Evolutionary conservation across 1,284 basidiomycete genomes (phyloP).

Genomic region (Cerioporus squamosus): DNA sequence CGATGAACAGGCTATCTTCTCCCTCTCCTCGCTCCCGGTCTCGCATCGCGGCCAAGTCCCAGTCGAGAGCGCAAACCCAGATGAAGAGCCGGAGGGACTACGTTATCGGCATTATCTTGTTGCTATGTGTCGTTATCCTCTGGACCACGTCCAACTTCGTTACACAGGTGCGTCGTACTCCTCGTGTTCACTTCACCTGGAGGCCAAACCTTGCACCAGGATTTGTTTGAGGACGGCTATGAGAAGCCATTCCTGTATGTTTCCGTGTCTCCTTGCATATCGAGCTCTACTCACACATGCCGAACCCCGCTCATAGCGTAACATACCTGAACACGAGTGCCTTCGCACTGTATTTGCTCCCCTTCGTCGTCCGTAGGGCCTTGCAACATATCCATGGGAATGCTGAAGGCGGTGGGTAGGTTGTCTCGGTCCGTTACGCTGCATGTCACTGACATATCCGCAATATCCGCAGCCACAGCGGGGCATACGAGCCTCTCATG

Average conservation of each 20-base stretch:
- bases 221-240: slow-evolving; percentile 72
- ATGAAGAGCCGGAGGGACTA: slow-evolving; percentile 53
- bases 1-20: slow-evolving; percentile 17
- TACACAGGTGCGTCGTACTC: slow-evolving; percentile 61
- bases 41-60: slow-evolving; percentile 16
- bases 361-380: slow-evolving; percentile 55
- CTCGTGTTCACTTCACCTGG: neutral
- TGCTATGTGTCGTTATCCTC: slow-evolving; percentile 81
- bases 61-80: slow-evolving; percentile 16
- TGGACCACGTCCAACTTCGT: slow-evolving; percentile 86
- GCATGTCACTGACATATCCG: slow-evolving; percentile 12
- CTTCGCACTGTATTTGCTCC: slow-evolving; percentile 90
- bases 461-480: slow-evolving; percentile 20
- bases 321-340: slow-evolving; percentile 90
- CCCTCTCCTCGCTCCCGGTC: slow-evolving; percentile 12
- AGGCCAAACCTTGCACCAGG: slow-evolving; percentile 42
- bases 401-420: slow-evolving; percentile 20
- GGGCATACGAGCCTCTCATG: slow-evolving; percentile 43
- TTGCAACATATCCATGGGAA: slow-evolving; percentile 28
- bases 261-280: neutral
- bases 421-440: neutral
- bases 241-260: slow-evolving; percentile 83
- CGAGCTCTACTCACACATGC: neutral
- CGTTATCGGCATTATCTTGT: slow-evolving; percentile 69
- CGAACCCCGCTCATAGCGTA: slow-evolving; percentile 49